Conservation (phyloP, 805 yeast species). For the Candida awuae region DNA sequence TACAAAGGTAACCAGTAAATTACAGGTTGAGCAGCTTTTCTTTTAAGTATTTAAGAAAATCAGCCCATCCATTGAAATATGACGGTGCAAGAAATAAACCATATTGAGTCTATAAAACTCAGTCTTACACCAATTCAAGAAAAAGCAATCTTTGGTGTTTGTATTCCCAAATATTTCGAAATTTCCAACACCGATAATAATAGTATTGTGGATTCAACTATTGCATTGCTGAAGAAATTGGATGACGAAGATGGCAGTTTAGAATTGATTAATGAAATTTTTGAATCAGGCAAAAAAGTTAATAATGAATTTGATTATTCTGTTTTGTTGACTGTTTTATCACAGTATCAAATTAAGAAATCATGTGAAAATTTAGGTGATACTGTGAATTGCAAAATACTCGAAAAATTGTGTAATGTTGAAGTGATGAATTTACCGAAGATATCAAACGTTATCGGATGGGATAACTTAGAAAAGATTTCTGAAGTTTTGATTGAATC, state of each 20-base stretch:
- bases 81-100: background rate
- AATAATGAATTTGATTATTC: constrained; percentile 8
- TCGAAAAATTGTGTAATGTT: constrained; percentile 1
- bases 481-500: constrained; percentile 5
- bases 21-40: too few species aligned
- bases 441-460: constrained; percentile 19
- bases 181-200: background rate
- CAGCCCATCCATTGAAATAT: too few species aligned
- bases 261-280: background rate
- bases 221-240: constrained; percentile 2
- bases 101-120: constrained; percentile 1
- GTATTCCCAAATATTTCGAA: background rate
- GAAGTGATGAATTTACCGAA: constrained; percentile 15
- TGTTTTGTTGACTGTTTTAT: background rate
- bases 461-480: constrained; percentile 16
- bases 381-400: background rate
- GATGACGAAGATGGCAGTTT: constrained; percentile 1
- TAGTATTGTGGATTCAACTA: constrained; percentile 8
- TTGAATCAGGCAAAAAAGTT: background rate
- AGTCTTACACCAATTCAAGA: constrained; percentile 11
- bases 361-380: background rate
- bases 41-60: too few species aligned
- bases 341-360: background rate
- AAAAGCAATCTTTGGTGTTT: constrained; percentile 11
- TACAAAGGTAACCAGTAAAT: too few species aligned